Percentiles rank a stretch among this genome's conserved stretches.
Evolutionary conservation across 1,284 basidiomycete species (phyloP).

Genomic region (Xerocomus minutiporus): DNA sequence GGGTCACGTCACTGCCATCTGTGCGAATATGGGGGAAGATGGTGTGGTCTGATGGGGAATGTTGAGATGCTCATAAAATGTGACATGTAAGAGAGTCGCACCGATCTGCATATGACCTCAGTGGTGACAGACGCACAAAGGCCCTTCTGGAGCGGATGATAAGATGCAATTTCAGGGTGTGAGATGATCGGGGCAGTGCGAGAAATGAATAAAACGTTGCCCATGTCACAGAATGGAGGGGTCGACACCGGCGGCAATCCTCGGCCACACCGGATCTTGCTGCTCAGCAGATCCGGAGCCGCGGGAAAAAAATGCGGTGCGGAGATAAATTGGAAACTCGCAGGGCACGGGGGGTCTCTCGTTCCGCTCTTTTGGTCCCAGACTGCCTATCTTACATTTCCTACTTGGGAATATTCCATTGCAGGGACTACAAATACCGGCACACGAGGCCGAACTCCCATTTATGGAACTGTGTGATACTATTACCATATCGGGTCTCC

Average conservation of each 20-base stretch:
- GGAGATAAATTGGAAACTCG: slow-evolving; percentile 22
- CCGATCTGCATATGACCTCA: slow-evolving; percentile 34
- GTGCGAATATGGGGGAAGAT: too few relatives aligned
- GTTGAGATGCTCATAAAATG: slow-evolving; percentile 1
- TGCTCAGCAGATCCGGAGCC: slow-evolving; percentile 24
- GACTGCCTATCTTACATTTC: not conserved
- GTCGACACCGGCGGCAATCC: slow-evolving; percentile 14
- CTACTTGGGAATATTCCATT: slow-evolving; percentile 27
- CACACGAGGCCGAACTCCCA: slow-evolving; percentile 32
- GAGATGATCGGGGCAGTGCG: not conserved
- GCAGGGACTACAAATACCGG: slow-evolving; percentile 32
- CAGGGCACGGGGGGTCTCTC: slow-evolving; percentile 23
- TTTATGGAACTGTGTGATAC: slow-evolving; percentile 10
- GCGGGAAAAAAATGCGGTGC: slow-evolving; percentile 26
- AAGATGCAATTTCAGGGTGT: not conserved
- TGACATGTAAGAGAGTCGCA: slow-evolving; percentile 16
- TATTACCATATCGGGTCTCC: slow-evolving; percentile 12
- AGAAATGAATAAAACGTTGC: not conserved
- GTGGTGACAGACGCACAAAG: not conserved
- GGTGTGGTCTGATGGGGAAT: slow-evolving; percentile 14
- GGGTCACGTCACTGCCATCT: slow-evolving; percentile 13
- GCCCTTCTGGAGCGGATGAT: not conserved
- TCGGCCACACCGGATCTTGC: slow-evolving; percentile 31
- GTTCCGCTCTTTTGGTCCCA: slow-evolving; percentile 13
- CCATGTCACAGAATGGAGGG: slow-evolving; percentile 7